phyloP scores from a whole-genome alignment of 148 eudicot genomes.

The Vaccinium darrowii region DNA sequence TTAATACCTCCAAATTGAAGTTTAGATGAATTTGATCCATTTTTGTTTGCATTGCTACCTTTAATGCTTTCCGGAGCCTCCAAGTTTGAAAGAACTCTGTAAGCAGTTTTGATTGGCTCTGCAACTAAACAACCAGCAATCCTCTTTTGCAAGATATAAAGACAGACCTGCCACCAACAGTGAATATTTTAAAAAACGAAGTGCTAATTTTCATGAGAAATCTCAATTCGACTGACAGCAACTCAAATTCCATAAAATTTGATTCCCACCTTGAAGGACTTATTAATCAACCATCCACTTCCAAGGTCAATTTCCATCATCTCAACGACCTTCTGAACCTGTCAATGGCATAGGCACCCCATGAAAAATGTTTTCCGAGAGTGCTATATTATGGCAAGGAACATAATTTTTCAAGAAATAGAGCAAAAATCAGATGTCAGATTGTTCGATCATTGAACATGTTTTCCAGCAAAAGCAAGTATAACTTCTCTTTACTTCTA shows the following conservation, averaged over 20 bases:
- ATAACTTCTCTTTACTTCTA: not conserved
- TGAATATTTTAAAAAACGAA: not conserved
- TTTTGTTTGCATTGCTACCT: not conserved
- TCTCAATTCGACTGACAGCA: not conserved
- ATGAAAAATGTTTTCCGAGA: not conserved
- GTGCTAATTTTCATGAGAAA: not conserved
- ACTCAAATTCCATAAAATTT: not conserved
- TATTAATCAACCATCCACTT: conserved; percentile 18
- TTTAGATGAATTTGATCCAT: not conserved
- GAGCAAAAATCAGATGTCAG: not conserved
- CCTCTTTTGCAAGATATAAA: conserved; percentile 16
- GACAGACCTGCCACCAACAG: conserved; percentile 14
- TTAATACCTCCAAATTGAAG: conserved; percentile 8
- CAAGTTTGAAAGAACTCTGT: conserved; percentile 16
- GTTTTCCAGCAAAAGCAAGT: not conserved
- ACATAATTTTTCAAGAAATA: not conserved
- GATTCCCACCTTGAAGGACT: conserved; percentile 19
- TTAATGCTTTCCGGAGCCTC: not conserved
- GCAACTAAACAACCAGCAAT: conserved; percentile 26
- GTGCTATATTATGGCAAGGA: no score
- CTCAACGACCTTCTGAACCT: conserved; percentile 24
- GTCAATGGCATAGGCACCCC: not conserved
- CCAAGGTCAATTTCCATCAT: conserved; percentile 30
- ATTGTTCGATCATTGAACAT: not conserved
- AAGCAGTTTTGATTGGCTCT: conserved; percentile 21